Evolutionary conservation across 495 filamentous ascomycete genomes (phyloP), one percentile per base, ranked within the genome.

Genomic region (Hypomontagnella submonticulosa): DNA sequence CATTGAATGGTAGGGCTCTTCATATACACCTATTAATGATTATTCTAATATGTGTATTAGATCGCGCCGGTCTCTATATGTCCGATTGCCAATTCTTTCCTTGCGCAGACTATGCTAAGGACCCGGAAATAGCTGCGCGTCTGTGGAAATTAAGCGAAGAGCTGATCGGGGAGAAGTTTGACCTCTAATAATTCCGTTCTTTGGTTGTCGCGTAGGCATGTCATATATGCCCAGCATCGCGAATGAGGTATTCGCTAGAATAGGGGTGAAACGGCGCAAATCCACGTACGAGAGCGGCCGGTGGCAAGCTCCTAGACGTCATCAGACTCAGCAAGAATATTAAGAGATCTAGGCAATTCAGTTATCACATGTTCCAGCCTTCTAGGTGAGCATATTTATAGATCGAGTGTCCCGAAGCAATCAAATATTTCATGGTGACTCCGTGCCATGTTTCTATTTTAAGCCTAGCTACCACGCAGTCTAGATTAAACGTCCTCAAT

Each of bases 71-170:
- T 8, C 49, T 80, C 15, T 81, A 80, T 43, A 44, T 81, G 12
- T 47, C 69, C 2, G 77, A 81, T 34, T 81, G 79, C 47, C 79
- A 81, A 46, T 73, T 79, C 38, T 64, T 56, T 16, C 56, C 65
- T 32, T 41, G 53, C 30, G 72, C 66, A 5, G 63, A 71, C 4
- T 54, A 59, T 36, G 63, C 70, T 11, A 43, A 54, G 18, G 60
- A 70, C 30, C 48, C 27, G 1, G 19, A 42, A 4, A 51, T 46
- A 43, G 71, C 71, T 30, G 23, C 62, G 48, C 69, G 57, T 12
- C 64, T 77, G 1, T 77, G 75, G 75, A 19, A 50, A 7, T 42
- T 73, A 49, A 75, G 72, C 38, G 73, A 77, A 50, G 57, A 72
- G 19, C 42, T 76, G 55, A 70, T 70, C 3, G 70, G 70, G 3